Conservation (phyloP, 2,329 filamentous ascomycete species). For the Calonectria leucothoes region DNA sequence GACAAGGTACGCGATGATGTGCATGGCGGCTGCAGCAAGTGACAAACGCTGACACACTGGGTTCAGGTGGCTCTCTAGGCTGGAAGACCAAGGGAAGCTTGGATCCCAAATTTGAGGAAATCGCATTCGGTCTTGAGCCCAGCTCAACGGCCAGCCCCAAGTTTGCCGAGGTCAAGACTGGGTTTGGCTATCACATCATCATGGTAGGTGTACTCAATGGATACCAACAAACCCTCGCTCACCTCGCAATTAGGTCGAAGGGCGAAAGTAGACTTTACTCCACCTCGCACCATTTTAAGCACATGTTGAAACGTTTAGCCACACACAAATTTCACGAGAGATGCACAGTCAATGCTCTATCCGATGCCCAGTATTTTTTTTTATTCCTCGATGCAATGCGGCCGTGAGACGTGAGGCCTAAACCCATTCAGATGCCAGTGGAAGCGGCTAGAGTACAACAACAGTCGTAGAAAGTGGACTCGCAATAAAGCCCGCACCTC, state of each 20-base stretch:
- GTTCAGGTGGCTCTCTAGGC: conserved; percentile 74
- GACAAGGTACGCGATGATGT: conserved; percentile 60
- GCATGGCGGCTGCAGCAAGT: neutral
- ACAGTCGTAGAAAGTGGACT: conserved; percentile 50
- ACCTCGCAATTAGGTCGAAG: conserved; percentile 49
- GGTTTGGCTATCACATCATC: conserved; percentile 82
- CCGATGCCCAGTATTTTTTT: conserved; percentile 51
- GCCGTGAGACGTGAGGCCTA: conserved; percentile 47
- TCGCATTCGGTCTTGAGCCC: conserved; percentile 75
- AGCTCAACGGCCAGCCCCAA: conserved; percentile 74
- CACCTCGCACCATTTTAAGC: conserved; percentile 6
- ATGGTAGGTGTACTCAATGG: conserved; percentile 67
- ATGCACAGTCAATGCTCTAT: conserved; percentile 19
- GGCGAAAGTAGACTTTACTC: conserved; percentile 49
- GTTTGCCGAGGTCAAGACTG: conserved; percentile 78
- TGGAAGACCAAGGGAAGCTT: conserved; percentile 78
- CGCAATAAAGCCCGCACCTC: conserved; percentile 50
- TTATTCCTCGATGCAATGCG: conserved; percentile 54
- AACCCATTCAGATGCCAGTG: conserved; percentile 58
- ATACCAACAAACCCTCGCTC: neutral
- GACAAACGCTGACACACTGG: conserved; percentile 8
- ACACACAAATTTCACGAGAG: neutral
- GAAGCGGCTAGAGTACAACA: conserved; percentile 61
- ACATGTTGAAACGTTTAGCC: neutral
- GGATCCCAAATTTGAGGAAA: conserved; percentile 76